A percentile compares a stretch with the other conserved stretches of the same genome.
phyloP scores from a whole-genome alignment of 495 filamentous ascomycete species.

The Penicillium subrubescens region DNA sequence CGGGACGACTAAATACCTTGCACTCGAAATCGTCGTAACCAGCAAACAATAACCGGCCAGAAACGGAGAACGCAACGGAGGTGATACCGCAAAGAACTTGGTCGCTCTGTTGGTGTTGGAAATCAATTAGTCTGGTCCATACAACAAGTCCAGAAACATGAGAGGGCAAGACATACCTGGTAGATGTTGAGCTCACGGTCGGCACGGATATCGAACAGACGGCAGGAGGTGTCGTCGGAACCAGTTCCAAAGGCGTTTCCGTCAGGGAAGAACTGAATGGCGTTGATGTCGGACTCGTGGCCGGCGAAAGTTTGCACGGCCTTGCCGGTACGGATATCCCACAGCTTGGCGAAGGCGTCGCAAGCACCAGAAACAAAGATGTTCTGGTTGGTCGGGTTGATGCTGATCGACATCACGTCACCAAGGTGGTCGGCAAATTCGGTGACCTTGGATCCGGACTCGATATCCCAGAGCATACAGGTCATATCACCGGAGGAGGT shows the following conservation, averaged over 20 bases:
- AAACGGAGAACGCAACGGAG: conserved; percentile 97
- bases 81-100: conserved; percentile 98
- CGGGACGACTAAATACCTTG: conserved; percentile 67
- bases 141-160: background rate
- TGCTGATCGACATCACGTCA: conserved; percentile 99
- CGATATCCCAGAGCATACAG: conserved; percentile 99
- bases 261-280: conserved; percentile 99
- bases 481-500: conserved; percentile 99
- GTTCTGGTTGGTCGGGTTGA: conserved; percentile 98
- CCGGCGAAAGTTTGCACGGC: conserved; percentile 98
- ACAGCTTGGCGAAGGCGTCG: conserved; percentile 97
- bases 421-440: conserved; percentile 98
- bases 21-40: conserved; percentile 99
- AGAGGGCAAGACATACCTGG: conserved; percentile 59
- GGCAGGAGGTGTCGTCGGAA: conserved; percentile 96
- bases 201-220: conserved; percentile 95
- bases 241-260: conserved; percentile 98
- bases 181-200: conserved; percentile 96
- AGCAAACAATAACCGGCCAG: conserved; percentile 91
- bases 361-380: conserved; percentile 96
- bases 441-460: conserved; percentile 94
- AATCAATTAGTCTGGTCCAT: conserved; percentile 15
- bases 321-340: conserved; percentile 98
- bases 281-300: conserved; percentile 99
- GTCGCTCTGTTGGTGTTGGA: conserved; percentile 67